phyloP scores from a whole-genome alignment of 2,329 filamentous ascomycete species.

The Colletotrichum magnum region DNA sequence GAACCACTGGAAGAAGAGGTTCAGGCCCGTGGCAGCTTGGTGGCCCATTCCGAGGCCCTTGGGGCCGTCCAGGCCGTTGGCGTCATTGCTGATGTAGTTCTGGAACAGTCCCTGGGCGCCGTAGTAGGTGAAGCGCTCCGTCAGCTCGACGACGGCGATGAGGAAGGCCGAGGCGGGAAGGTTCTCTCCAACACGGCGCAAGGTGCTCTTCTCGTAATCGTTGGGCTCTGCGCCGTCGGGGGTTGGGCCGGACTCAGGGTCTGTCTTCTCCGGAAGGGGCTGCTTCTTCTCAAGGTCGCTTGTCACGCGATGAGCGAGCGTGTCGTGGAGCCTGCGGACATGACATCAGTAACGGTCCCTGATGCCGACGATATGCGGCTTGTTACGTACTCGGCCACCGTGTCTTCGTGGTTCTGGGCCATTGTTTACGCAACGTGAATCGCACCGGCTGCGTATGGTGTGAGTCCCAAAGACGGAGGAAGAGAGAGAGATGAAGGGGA shows the following conservation, averaged over 20 bases:
- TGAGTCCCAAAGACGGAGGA: constrained; percentile 10
- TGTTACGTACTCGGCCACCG: constrained; percentile 50
- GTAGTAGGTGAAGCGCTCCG: constrained; percentile 72
- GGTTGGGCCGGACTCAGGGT: constrained; percentile 49
- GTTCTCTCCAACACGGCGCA: constrained; percentile 68
- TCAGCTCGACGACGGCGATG: constrained; percentile 69
- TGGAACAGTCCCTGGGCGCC: constrained; percentile 68
- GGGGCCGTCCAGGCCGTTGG: constrained; percentile 54
- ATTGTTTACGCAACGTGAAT: constrained; percentile 43
- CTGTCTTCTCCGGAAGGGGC: constrained; percentile 23
- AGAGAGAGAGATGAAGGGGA: constrained; percentile 17
- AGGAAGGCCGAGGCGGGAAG: constrained; percentile 69
- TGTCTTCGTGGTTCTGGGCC: constrained; percentile 52
- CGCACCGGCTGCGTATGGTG: constrained; percentile 8
- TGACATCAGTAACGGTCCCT: constrained; percentile 12
- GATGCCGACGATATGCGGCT: constrained; percentile 13
- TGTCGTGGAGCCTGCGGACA: constrained; percentile 46
- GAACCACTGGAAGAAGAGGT: constrained; percentile 70
- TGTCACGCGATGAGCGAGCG: constrained; percentile 45
- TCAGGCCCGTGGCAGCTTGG: constrained; percentile 67
- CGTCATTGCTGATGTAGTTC: constrained; percentile 63
- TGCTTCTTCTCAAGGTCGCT: constrained; percentile 45
- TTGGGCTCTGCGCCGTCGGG: constrained; percentile 67
- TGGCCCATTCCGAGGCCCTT: constrained; percentile 70
- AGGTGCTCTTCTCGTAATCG: constrained; percentile 62